Conservation (phyloP, 2,329 filamentous ascomycete genomes). For the Sarocladium brachiariae region DNA sequence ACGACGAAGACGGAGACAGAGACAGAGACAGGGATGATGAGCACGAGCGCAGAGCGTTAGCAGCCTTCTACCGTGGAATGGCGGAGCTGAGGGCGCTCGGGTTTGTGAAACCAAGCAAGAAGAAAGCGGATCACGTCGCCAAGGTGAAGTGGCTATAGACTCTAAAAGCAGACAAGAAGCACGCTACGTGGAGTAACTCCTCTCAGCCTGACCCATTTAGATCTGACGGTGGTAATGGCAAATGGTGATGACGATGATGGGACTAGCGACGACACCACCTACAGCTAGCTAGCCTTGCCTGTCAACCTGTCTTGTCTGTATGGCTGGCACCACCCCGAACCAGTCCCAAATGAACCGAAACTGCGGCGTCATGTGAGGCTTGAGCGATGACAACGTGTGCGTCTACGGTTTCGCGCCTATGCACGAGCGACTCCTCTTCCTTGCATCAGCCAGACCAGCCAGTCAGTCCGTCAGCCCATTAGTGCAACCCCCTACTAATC, state of each 20-base stretch:
- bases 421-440: slow-evolving; percentile 8
- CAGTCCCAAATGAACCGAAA: too few species aligned
- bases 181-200: too few species aligned
- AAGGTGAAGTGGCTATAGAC: slow-evolving; percentile 73
- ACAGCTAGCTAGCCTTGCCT: too few species aligned
- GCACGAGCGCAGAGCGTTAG: slow-evolving; percentile 54
- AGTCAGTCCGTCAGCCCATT: too few species aligned
- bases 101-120: slow-evolving; percentile 81
- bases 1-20: slow-evolving; percentile 5
- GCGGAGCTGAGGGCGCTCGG: slow-evolving; percentile 82
- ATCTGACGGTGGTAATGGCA: too few species aligned
- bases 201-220: too few species aligned
- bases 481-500: too few species aligned
- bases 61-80: slow-evolving; percentile 76
- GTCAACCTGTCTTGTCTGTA: too few species aligned
- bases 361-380: slow-evolving; percentile 4
- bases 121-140: slow-evolving; percentile 85
- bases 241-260: neutral
- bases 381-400: slow-evolving; percentile 2
- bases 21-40: slow-evolving; percentile 22
- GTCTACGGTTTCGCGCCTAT: neutral
- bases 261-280: neutral
- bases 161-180: slow-evolving; percentile 1
- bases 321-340: too few species aligned
- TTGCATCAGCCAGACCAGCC: neutral